phyloP scores from a whole-genome alignment of 257 asterid genomes.

The Sherardia arvensis region DNA sequence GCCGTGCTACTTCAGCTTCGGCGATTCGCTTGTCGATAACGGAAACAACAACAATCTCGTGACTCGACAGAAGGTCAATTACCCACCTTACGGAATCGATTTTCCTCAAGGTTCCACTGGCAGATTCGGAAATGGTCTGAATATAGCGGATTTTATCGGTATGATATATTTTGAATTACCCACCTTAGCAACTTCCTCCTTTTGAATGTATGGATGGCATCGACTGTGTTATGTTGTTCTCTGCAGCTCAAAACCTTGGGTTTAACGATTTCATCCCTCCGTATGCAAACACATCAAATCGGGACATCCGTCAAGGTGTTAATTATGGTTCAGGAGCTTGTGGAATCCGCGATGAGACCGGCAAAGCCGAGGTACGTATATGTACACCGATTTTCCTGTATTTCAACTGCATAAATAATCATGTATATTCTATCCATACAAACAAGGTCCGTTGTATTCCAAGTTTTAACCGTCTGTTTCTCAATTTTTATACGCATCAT shows the following conservation, averaged over 20 bases:
- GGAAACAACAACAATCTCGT: slow-evolving; percentile 43
- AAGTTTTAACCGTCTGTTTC: no score
- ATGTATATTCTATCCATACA: no score
- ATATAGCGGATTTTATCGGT: slow-evolving; percentile 18
- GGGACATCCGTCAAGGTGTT: slow-evolving; percentile 28
- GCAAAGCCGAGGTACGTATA: slow-evolving; percentile 7
- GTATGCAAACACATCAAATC: slow-evolving; percentile 21
- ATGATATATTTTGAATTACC: no score
- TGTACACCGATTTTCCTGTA: no score
- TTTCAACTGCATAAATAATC: no score
- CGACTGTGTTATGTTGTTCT: background rate
- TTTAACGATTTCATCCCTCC: slow-evolving; percentile 34
- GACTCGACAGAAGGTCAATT: slow-evolving; percentile 31
- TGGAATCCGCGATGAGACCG: slow-evolving; percentile 45
- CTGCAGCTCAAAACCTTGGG: slow-evolving; percentile 26
- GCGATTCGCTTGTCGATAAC: slow-evolving; percentile 19
- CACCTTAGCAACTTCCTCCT: no score
- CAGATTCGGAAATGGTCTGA: slow-evolving; percentile 37
- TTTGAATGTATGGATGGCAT: no score
- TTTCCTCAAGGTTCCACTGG: slow-evolving; percentile 42
- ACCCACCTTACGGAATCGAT: slow-evolving; percentile 49
- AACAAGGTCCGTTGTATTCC: no score
- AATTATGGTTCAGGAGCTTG: slow-evolving; percentile 63
- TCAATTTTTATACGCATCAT: no score
- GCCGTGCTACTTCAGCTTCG: no score